A percentile compares a stretch with the other conserved stretches of the same genome.
Evolutionary conservation across 2,329 filamentous ascomycete species (phyloP).

Genomic region (Thyridium curvatum): DNA sequence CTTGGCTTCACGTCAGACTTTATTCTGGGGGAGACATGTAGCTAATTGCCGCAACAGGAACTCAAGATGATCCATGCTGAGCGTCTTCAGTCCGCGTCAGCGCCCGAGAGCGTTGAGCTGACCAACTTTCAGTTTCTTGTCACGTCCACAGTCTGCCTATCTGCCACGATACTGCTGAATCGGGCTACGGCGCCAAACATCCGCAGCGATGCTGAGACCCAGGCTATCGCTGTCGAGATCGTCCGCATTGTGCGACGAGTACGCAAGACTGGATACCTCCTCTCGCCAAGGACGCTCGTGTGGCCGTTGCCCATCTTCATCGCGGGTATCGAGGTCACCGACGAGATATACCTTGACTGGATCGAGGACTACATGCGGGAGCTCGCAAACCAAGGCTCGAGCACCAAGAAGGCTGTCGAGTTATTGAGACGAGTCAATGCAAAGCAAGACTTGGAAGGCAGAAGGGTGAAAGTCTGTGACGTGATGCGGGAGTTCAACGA

Average conservation of each 20-base stretch:
- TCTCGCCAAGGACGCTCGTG: conserved; percentile 2
- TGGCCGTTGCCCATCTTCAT: conserved; percentile 15
- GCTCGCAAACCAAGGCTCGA: too few relatives aligned
- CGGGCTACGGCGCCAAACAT: conserved; percentile 1
- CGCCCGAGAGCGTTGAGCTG: conserved; percentile 1
- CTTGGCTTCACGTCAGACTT: too few relatives aligned
- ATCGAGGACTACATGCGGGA: not conserved
- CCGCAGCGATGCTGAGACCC: conserved; percentile 6
- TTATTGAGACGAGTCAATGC: too few relatives aligned
- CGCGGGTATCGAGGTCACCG: conserved; percentile 15
- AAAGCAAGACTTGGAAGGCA: too few relatives aligned
- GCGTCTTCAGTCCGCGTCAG: conserved; percentile 1
- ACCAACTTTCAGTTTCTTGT: conserved; percentile 5
- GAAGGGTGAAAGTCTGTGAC: too few relatives aligned
- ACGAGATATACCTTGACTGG: conserved; percentile 15
- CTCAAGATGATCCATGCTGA: conserved; percentile 3
- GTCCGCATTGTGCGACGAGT: conserved; percentile 5
- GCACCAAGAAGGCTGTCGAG: too few relatives aligned
- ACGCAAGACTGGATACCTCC: not conserved
- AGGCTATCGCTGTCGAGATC: conserved; percentile 4
- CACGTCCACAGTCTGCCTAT: conserved; percentile 3
- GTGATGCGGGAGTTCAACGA: too few relatives aligned
- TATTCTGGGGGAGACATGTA: too few relatives aligned
- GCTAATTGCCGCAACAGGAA: not conserved
- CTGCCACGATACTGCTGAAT: conserved; percentile 5